phyloP scores from a whole-genome alignment of 2,329 filamentous ascomycete genomes.

The Hypoxylon sp. region DNA sequence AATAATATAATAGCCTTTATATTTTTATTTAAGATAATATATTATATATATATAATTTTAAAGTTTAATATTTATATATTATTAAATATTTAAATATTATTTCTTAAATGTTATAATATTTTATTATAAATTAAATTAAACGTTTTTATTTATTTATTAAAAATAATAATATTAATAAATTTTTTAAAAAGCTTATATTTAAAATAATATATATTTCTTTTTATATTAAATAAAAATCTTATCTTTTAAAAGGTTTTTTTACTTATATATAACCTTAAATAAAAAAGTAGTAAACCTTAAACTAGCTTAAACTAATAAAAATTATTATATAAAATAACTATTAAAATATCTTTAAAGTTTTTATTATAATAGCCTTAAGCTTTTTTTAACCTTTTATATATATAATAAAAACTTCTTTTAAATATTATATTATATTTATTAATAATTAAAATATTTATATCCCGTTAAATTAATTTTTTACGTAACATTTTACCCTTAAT shows the following conservation, averaged over 20 bases:
- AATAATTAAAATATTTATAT: background rate
- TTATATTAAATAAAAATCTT: too few species aligned
- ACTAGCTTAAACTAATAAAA: conserved; percentile 1
- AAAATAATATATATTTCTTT: too few species aligned
- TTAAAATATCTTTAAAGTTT: background rate
- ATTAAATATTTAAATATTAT: too few species aligned
- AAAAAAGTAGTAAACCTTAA: background rate
- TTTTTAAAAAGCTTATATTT: too few species aligned
- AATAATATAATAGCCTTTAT: background rate
- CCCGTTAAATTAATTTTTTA: background rate
- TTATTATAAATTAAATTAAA: too few species aligned
- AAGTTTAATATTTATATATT: background rate
- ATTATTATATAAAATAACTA: conserved; percentile 2
- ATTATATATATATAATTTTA: background rate
- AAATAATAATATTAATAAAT: too few species aligned
- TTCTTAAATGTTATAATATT: too few species aligned
- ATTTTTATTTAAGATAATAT: background rate
- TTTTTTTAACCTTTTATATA: background rate
- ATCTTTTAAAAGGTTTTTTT: too few species aligned
- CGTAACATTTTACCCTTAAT: background rate
- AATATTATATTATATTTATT: conserved; percentile 2
- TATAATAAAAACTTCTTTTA: background rate
- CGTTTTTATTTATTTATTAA: too few species aligned
- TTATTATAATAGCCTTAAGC: background rate
- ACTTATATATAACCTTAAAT: background rate